A percentile compares a stretch with the other conserved stretches of the same genome.
These are phyloP conservation scores for Lumnitzera racemosa DNA, from an alignment of 345 rosid species.

Conservation along the genomic window DNA sequence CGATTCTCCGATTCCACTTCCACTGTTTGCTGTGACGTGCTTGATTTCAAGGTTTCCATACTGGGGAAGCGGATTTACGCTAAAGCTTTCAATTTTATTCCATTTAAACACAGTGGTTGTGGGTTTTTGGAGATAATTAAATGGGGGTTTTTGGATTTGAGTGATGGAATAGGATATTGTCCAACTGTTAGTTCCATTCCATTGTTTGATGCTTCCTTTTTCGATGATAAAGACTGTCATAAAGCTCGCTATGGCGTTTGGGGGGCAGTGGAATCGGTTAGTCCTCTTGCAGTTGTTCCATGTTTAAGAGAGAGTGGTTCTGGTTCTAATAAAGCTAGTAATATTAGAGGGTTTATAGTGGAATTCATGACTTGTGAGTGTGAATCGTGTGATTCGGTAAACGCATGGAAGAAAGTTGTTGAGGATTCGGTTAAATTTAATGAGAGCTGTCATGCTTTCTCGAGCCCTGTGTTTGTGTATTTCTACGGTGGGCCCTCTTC, in stretches of 20 bases:
- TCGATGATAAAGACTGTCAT: constrained; percentile 9
- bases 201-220: constrained; percentile 18
- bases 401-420: constrained; percentile 5
- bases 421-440: not conserved
- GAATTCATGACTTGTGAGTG: constrained; percentile 53
- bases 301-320: constrained; percentile 24
- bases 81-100: constrained; percentile 71
- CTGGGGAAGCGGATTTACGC: constrained; percentile 44
- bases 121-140: constrained; percentile 78
- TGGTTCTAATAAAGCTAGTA: constrained; percentile 17
- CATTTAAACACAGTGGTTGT: constrained; percentile 31
- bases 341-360: constrained; percentile 57
- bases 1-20: constrained; percentile 52
- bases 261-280: constrained; percentile 53
- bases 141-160: constrained; percentile 37
- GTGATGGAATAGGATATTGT: constrained; percentile 16
- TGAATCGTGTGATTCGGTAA: constrained; percentile 25
- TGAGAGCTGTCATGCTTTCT: constrained; percentile 25
- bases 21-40: constrained; percentile 69
- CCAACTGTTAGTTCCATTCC: constrained; percentile 35
- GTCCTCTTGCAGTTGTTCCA: constrained; percentile 66
- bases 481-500: constrained; percentile 47
- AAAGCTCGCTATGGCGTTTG: constrained; percentile 37
- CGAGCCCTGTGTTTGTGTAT: constrained; percentile 41
- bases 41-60: constrained; percentile 25